Evolutionary conservation across 2,329 filamentous ascomycete species (phyloP), one percentile per base, ranked within the genome.

Genomic region (Sporothrix pseudoabietina): DNA sequence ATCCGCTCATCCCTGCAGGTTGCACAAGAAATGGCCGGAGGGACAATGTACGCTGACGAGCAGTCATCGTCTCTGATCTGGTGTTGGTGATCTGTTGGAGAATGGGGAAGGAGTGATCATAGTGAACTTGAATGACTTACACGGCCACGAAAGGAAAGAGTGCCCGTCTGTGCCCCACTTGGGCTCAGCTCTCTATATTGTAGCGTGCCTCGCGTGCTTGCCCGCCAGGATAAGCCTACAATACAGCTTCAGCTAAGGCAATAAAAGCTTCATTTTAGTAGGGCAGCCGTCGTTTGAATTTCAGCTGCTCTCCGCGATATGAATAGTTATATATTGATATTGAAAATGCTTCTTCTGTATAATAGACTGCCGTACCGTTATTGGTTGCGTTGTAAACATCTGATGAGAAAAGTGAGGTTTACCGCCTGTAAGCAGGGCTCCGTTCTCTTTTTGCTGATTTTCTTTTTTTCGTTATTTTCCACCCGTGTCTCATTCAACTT

Each of bases 21-120:
- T 66, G 65, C 65, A 68, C 65, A 52, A 63, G 22, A 30, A 39
- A 26, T 19, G 63, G 63, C 14, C 39, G 59, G 59, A 44, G 39
- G 59, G 59, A 65, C 32, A 47, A 8, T 26, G 61, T 16, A 47
- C 22, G 61, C 22, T 30, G 61, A 66, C 12, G 39, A 66, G n/a
- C 6, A 6, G 39, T 30, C 22, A 14, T 16, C 12, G 14, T 49
- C 12, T 49, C 19, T 14, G 19, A 16, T 19, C 4, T 59, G 55
- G 22, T 41, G 32, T 32, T 61, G 32, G 19, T n/a, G 32, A 41
- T 41, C 16, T 41, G 57, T 10, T 39, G 32, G 61, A 66, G 61
- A 47, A 9, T 14, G 12, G 30, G 3, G 5, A n/a, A n/a, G 57
- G 8, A 19, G 22, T 19, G n/a, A 66, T 9, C 4, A 49, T 49